A percentile compares a stretch with the other conserved stretches of the same genome.
These are phyloP conservation scores for Tolypocladium ovalisporum DNA, from an alignment of 2,329 filamentous ascomycete species.

Conservation along the genomic window DNA sequence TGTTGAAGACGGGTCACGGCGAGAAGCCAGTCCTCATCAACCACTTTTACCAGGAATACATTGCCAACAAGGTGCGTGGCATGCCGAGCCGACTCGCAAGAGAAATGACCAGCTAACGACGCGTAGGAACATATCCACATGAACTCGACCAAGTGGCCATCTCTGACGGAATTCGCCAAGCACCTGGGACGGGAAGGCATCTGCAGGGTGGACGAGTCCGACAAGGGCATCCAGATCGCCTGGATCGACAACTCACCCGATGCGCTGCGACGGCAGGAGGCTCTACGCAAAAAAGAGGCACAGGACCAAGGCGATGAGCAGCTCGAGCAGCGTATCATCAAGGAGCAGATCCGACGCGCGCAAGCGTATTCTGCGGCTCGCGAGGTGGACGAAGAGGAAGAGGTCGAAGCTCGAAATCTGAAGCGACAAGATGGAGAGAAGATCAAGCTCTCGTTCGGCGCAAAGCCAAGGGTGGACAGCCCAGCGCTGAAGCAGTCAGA, in stretches of 20 bases:
- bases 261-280: slow-evolving; percentile 68
- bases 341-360: slow-evolving; percentile 73
- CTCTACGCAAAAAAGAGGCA: slow-evolving; percentile 70
- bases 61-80: slow-evolving; percentile 51
- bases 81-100: not conserved
- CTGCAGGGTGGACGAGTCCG: slow-evolving; percentile 79
- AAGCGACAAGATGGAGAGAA: slow-evolving; percentile 63
- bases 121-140: slow-evolving; percentile 68
- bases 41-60: slow-evolving; percentile 91
- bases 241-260: slow-evolving; percentile 93
- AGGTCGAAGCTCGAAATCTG: slow-evolving; percentile 33
- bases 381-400: slow-evolving; percentile 26
- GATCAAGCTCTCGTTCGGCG: slow-evolving; percentile 59
- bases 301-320: slow-evolving; percentile 88
- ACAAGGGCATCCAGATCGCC: slow-evolving; percentile 72
- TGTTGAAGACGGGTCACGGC: slow-evolving; percentile 74
- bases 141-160: slow-evolving; percentile 85
- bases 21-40: slow-evolving; percentile 87
- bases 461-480: slow-evolving; percentile 20
- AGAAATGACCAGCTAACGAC: not conserved
- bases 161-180: slow-evolving; percentile 83
- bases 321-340: slow-evolving; percentile 70
- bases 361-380: slow-evolving; percentile 37
- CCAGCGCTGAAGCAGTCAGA: not conserved
- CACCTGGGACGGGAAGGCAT: slow-evolving; percentile 76